Base-by-base conservation (phyloP, 2,329 filamentous ascomycete genomes). In the Paecilomyces dactylethromorphus region DNA sequence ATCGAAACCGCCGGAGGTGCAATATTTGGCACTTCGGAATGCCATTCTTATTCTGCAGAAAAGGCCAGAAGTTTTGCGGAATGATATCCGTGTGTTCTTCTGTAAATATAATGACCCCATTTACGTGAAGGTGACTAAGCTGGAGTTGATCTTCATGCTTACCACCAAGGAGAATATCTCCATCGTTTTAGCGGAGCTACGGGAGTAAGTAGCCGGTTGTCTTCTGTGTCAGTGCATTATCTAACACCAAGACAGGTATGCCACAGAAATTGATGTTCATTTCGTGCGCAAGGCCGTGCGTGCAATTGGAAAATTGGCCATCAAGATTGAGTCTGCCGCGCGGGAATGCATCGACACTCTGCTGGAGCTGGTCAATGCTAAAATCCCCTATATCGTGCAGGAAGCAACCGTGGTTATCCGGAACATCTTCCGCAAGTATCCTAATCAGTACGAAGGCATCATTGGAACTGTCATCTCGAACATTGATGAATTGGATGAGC, bases 71-170 rank as follows among this genome's bases (percentile, higher is more conserved):
- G 93, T 99, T 8, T 77, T 99, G 57, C 86, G 92, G 63, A 97
- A 97, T 75, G 94, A 99, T 74, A 97, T 99, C 62, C 87, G 94
- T 53, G 94, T 99, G 32, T 99, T 99, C 78, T 99, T 99, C 78
- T 99, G 94, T 86, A 99, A 99, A 81, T 99, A 99, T 78, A 99
- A 99, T 74, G 94, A 99, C 71, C 94, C 94, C 0, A 99, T 99
- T 64, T 99, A 97, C 73, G 94, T 99, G 78, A 99, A 99, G 76
- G 94, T 99, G 56, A 99, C 94, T 15, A 99, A 99, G 77, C 83
- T 99, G 55, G 94, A 99, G 76, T 84, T 99, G 66, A 97, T 99
- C 65, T 99, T 99, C 76, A 99, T 97, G 94, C 84, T 99, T 60
- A 94, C 94, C 7, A 96, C 86, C 33, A 92, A 97, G 75, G 89